phyloP scores from a whole-genome alignment of 192 early-diverging fungal genomes.

The Coemansia sp. region DNA sequence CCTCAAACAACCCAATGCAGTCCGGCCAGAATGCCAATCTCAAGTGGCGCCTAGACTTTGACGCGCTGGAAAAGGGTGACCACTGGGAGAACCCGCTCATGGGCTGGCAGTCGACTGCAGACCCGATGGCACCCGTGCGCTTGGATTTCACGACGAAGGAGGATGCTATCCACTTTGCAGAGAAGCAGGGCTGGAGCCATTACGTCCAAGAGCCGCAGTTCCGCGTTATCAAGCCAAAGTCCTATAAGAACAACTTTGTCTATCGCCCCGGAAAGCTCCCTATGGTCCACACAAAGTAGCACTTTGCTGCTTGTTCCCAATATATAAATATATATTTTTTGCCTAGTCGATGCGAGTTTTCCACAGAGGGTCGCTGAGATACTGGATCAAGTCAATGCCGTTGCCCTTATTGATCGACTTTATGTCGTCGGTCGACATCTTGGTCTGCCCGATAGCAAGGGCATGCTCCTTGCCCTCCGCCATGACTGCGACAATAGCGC shows the following conservation, averaged over 20 bases:
- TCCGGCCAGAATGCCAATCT: constrained; percentile 73
- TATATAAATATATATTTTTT: neutral
- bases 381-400: constrained; percentile 86
- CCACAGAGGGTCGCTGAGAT: constrained; percentile 82
- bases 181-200: constrained; percentile 92
- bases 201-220: constrained; percentile 90
- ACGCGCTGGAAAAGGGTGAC: constrained; percentile 68
- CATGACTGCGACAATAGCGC: constrained; percentile 78
- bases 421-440: constrained; percentile 89
- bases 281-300: constrained; percentile 80
- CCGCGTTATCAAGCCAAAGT: constrained; percentile 72
- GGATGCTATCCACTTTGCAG: constrained; percentile 90
- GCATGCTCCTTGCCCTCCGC: constrained; percentile 97
- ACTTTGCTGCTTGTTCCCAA: neutral
- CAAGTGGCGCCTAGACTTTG: constrained; percentile 90
- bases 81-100: constrained; percentile 93
- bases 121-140: constrained; percentile 74
- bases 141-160: constrained; percentile 86
- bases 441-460: constrained; percentile 75
- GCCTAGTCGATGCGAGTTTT: constrained; percentile 49
- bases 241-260: constrained; percentile 91
- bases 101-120: constrained; percentile 83
- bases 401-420: constrained; percentile 88
- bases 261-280: constrained; percentile 76
- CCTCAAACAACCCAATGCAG: constrained; percentile 82